Evolutionary conservation across 345 rosid species (phyloP).

Genomic region (Laguncularia racemosa): DNA sequence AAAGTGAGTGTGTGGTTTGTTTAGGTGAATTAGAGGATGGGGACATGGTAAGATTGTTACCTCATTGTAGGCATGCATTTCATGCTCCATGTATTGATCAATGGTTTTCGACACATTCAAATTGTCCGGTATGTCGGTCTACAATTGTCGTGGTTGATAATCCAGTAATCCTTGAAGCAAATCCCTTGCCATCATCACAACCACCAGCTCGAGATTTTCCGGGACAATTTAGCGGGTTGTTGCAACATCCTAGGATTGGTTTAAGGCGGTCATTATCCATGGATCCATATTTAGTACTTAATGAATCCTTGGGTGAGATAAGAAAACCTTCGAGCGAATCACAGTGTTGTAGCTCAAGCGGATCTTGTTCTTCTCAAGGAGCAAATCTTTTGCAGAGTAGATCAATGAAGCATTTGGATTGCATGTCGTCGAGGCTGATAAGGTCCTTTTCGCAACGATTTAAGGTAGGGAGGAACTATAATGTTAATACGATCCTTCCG

Average conservation of each 20-base stretch:
- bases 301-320: background rate
- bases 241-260: background rate
- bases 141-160: conserved; percentile 8
- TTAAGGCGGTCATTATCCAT: conserved; percentile 26
- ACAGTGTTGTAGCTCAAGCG: background rate
- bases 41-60: conserved; percentile 49
- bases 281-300: conserved; percentile 15
- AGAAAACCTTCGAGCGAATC: background rate
- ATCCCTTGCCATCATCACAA: conserved; percentile 10
- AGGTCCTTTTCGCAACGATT: conserved; percentile 28
- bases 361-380: conserved; percentile 1
- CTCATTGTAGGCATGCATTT: conserved; percentile 61
- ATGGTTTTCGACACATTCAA: conserved; percentile 56
- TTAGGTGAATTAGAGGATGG: conserved; percentile 42
- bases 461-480: conserved; percentile 4
- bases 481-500: conserved; percentile 10
- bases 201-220: conserved; percentile 13
- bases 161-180: background rate
- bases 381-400: conserved; percentile 6
- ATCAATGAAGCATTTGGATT: conserved; percentile 22
- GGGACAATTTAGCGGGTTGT: background rate
- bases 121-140: conserved; percentile 62
- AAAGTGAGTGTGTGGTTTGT: conserved; percentile 44
- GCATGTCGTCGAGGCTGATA: conserved; percentile 20
- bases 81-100: conserved; percentile 62